Conservation (phyloP, 2,329 filamentous ascomycete genomes). For the Trichoderma atroviride region DNA sequence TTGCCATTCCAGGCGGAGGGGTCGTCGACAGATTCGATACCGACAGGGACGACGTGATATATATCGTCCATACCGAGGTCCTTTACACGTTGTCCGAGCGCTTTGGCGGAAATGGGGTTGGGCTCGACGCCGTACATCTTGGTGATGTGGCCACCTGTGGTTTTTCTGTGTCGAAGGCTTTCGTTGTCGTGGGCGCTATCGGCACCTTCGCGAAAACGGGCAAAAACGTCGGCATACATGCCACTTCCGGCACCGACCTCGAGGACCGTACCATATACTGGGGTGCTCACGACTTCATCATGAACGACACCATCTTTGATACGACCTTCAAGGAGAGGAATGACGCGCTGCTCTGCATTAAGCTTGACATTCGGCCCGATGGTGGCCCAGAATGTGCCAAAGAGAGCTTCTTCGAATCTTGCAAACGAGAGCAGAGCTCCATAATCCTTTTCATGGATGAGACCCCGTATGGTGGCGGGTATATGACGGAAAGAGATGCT, state of each 20-base stretch:
- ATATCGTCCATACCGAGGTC: constrained; percentile 56
- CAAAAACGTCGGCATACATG: constrained; percentile 61
- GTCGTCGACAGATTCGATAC: constrained; percentile 59
- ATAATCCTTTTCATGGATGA: constrained; percentile 43
- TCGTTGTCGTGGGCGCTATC: constrained; percentile 26
- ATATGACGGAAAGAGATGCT: constrained; percentile 51
- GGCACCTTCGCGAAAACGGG: constrained; percentile 32
- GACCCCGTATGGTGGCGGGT: constrained; percentile 51
- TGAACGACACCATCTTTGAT: constrained; percentile 32
- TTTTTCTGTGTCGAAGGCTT: constrained; percentile 25
- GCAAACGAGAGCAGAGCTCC: constrained; percentile 46
- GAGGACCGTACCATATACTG: constrained; percentile 55
- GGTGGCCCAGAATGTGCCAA: constrained; percentile 62
- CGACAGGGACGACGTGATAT: constrained; percentile 65
- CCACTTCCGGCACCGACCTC: constrained; percentile 66
- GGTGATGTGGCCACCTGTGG: constrained; percentile 37
- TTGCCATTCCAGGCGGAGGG: constrained; percentile 47
- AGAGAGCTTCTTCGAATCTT: constrained; percentile 56
- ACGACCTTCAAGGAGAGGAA: constrained; percentile 17
- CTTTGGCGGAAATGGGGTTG: constrained; percentile 55
- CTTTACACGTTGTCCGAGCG: constrained; percentile 50
- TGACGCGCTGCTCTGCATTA: constrained; percentile 46
- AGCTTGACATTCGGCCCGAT: constrained; percentile 55
- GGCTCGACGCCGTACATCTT: constrained; percentile 67
- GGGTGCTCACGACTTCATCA: constrained; percentile 39